Conservation (phyloP, 2,329 filamentous ascomycete genomes). For the Cladosporium sp. region DNA sequence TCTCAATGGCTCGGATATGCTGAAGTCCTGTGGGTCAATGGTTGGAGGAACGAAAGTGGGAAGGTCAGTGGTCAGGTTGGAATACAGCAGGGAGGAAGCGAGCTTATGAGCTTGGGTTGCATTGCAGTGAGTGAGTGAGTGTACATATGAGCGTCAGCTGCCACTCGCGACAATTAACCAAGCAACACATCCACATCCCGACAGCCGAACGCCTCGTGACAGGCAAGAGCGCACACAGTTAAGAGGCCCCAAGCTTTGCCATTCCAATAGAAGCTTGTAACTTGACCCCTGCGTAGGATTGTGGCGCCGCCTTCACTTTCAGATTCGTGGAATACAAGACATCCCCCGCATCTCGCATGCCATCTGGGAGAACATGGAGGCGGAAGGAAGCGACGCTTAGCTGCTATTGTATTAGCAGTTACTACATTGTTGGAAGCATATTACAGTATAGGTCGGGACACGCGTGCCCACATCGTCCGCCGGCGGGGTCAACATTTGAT, state of each 20-base stretch:
- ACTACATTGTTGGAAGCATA: background rate
- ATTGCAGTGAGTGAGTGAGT: slow-evolving; percentile 3
- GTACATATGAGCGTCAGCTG: background rate
- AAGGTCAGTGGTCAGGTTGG: background rate
- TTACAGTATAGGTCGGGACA: background rate
- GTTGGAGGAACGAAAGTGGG: background rate
- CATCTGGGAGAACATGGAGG: background rate
- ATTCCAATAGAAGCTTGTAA: background rate
- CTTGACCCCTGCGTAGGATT: background rate
- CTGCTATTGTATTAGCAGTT: background rate
- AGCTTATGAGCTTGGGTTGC: slow-evolving; percentile 10
- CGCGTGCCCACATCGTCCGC: background rate
- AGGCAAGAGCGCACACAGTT: background rate
- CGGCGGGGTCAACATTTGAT: background rate
- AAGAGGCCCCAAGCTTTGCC: slow-evolving; percentile 3
- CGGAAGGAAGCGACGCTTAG: background rate
- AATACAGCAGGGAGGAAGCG: background rate
- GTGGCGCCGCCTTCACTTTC: slow-evolving; percentile 8
- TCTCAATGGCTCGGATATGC: background rate
- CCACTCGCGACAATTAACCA: background rate
- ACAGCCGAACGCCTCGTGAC: slow-evolving; percentile 1
- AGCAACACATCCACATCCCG: slow-evolving; percentile 1
- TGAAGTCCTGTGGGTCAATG: background rate
- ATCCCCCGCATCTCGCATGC: slow-evolving; percentile 12
- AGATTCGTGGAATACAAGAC: slow-evolving; percentile 11